A percentile compares a stretch with the other conserved stretches of the same genome.
Conservation (phyloP, 176 grass and related monocot genomes). For the Oryza punctata region DNA sequence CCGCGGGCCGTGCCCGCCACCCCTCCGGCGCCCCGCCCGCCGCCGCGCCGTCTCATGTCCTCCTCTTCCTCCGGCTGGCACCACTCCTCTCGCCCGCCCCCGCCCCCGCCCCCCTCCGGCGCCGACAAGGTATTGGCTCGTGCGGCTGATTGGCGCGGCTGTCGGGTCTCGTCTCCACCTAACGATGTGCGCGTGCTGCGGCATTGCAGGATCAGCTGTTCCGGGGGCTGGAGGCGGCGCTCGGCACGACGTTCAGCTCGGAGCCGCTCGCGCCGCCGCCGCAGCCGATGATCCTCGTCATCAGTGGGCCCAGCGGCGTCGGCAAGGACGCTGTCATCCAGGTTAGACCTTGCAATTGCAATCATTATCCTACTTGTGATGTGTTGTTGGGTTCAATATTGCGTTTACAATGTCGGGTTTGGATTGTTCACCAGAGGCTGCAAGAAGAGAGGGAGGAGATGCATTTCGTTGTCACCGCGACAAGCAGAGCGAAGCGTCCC, state of each 20-base stretch:
- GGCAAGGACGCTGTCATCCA: conserved; percentile 98
- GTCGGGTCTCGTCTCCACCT: neutral
- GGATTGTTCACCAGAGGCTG: conserved; percentile 57
- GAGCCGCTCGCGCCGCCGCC: conserved; percentile 68
- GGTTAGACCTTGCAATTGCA: conserved; percentile 36
- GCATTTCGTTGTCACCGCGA: conserved; percentile 85
- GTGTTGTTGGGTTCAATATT: neutral
- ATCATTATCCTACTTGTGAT: neutral
- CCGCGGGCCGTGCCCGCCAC: conserved; percentile 16
- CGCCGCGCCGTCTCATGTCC: conserved; percentile 42
- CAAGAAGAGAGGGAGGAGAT: conserved; percentile 79
- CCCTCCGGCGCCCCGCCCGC: neutral
- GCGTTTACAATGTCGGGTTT: conserved; percentile 8
- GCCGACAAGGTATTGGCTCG: conserved; percentile 41
- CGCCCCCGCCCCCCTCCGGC: conserved; percentile 38
- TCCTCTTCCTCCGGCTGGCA: conserved; percentile 40
- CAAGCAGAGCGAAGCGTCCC: conserved; percentile 63
- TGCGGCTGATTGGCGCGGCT: neutral
- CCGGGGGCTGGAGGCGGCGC: conserved; percentile 64
- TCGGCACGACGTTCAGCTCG: conserved; percentile 84
- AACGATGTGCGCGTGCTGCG: conserved; percentile 12
- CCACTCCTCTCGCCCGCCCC: conserved; percentile 46
- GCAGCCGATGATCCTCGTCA: conserved; percentile 82
- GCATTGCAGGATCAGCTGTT: conserved; percentile 60
- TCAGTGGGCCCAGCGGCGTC: conserved; percentile 91